These are phyloP conservation scores for Dictyostelium purpureum DNA, from an alignment of 78 protist species.

Conservation along the genomic window DNA sequence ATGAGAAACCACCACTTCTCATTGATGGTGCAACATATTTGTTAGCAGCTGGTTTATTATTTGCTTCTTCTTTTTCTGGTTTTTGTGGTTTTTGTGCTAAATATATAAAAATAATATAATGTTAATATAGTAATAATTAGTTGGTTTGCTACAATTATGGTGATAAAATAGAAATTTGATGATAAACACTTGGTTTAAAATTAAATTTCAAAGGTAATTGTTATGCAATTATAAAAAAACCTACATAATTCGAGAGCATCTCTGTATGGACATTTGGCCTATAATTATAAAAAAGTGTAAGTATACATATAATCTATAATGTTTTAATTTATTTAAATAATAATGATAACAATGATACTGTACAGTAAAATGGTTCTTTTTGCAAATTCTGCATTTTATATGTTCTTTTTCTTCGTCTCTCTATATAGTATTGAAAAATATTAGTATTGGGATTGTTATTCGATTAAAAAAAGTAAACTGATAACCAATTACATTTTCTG, in stretches of 20 bases:
- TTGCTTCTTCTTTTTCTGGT: not conserved
- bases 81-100: slow-evolving; percentile 19
- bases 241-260: slow-evolving; percentile 52
- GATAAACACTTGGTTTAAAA: too few species aligned
- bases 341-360: too few species aligned
- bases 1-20: slow-evolving; percentile 15
- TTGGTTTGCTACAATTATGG: too few species aligned
- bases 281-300: too few species aligned
- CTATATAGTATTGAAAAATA: not conserved
- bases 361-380: slow-evolving; percentile 67
- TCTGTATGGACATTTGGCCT: slow-evolving; percentile 71
- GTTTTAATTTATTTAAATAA: too few species aligned
- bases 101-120: not conserved
- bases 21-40: slow-evolving; percentile 59
- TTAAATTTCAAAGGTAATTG: too few species aligned
- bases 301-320: too few species aligned
- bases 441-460: not conserved
- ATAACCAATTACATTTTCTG: not conserved
- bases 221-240: not conserved
- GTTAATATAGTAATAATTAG: too few species aligned
- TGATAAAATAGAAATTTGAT: too few species aligned
- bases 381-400: slow-evolving; percentile 66
- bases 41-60: not conserved
- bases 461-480: not conserved
- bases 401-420: slow-evolving; percentile 65